Evolutionary conservation across 352 stramenopile species (phyloP).

Genomic region (Phytopythium cucurbitacearum): DNA sequence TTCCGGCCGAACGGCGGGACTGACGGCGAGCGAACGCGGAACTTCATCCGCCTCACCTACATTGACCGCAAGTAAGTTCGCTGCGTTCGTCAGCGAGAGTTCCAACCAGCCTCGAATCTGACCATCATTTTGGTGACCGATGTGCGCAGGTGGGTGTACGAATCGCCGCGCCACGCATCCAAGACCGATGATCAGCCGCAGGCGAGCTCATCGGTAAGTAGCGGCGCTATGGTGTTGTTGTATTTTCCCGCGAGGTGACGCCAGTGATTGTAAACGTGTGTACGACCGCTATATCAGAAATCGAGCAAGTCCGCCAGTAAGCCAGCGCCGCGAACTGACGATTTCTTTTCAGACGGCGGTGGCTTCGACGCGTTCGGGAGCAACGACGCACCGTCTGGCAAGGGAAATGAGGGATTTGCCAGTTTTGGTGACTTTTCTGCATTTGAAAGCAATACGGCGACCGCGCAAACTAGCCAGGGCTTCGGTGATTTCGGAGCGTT

Average conservation of each 20-base stretch:
- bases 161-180: slow-evolving; percentile 48
- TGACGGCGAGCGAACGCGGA: slow-evolving; percentile 80
- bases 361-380: slow-evolving; percentile 32
- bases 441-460: slow-evolving; percentile 40
- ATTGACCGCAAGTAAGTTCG: slow-evolving; percentile 77
- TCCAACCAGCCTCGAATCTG: background rate
- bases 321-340: slow-evolving; percentile 21
- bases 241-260: background rate
- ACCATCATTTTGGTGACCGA: background rate
- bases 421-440: slow-evolving; percentile 75
- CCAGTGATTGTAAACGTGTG: background rate
- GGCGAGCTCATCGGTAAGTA: slow-evolving; percentile 30
- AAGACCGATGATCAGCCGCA: slow-evolving; percentile 37
- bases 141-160: slow-evolving; percentile 66
- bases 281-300: slow-evolving; percentile 17
- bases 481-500: no score
- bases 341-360: slow-evolving; percentile 36
- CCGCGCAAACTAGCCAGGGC: no score
- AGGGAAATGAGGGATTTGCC: slow-evolving; percentile 35
- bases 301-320: slow-evolving; percentile 47
- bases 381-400: slow-evolving; percentile 6
- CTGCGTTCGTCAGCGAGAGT: background rate
- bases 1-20: slow-evolving; percentile 69
- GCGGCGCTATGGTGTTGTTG: background rate
- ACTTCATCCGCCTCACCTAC: slow-evolving; percentile 87